Percentiles rank a stretch among this genome's conserved stretches.
These are phyloP conservation scores for Artemisia tridentata DNA, from an alignment of 129 eudicot genomes.

Conservation along the genomic window DNA sequence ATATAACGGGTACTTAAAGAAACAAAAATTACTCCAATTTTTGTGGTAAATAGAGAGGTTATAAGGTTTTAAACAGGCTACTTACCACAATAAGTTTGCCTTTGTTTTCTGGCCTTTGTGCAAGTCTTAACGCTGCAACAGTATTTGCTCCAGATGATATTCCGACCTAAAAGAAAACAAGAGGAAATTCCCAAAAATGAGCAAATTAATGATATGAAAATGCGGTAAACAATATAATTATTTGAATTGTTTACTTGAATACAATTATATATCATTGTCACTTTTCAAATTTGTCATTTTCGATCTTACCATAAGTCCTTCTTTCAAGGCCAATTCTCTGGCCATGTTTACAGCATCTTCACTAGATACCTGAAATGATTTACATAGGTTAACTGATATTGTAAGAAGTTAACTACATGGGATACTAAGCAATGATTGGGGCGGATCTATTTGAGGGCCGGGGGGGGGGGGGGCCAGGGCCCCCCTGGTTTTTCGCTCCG, in stretches of 20 bases:
- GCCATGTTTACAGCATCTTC: conserved; percentile 98
- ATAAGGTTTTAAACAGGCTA: conserved; percentile 1
- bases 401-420: no score
- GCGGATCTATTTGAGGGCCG: no score
- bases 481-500: no score
- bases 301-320: conserved; percentile 80
- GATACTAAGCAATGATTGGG: neutral
- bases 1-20: no score
- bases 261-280: neutral
- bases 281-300: neutral
- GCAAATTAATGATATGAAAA: neutral
- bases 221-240: neutral
- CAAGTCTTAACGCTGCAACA: conserved; percentile 87
- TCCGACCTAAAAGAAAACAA: conserved; percentile 59
- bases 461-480: no score
- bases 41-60: neutral
- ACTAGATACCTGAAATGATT: conserved; percentile 67
- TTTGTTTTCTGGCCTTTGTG: conserved; percentile 90
- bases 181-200: neutral
- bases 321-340: conserved; percentile 85
- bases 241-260: neutral
- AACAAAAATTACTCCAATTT: no score
- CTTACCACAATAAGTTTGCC: conserved; percentile 98
- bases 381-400: neutral
- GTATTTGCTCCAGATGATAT: conserved; percentile 99